Conservation (phyloP, 768 basidiomycete genomes). For the Rhodotorula diobovata region DNA sequence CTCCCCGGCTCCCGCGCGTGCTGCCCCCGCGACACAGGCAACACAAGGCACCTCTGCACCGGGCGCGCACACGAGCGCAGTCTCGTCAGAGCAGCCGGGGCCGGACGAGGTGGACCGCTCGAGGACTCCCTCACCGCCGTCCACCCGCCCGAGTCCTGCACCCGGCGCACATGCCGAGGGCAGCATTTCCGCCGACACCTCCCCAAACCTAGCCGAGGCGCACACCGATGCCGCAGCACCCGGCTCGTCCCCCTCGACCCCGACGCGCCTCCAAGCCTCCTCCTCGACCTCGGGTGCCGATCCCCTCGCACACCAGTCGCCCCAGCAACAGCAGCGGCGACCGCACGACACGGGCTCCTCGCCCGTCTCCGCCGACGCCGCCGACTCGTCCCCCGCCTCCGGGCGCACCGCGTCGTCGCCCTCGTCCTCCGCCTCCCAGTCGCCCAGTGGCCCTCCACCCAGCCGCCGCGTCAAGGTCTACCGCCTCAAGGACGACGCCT, state of each 20-base stretch:
- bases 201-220: background rate
- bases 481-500: slow-evolving; percentile 80
- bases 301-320: background rate
- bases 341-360: background rate
- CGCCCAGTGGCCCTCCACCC: background rate
- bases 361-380: background rate
- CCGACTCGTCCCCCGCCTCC: background rate
- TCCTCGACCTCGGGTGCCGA: background rate
- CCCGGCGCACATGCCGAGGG: too few species aligned
- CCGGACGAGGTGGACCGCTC: background rate
- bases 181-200: background rate
- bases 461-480: slow-evolving; percentile 64
- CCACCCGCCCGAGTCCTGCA: background rate
- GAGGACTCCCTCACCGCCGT: background rate
- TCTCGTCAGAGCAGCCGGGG: background rate
- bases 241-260: background rate
- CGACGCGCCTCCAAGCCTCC: background rate
- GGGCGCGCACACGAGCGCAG: background rate
- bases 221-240: background rate
- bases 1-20: too few species aligned
- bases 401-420: slow-evolving; percentile 5
- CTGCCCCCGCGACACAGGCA: too few species aligned
- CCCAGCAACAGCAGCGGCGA: background rate
- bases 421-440: slow-evolving; percentile 3
- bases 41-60: background rate